Evolutionary conservation across 2,329 filamentous ascomycete species (phyloP), one percentile per base, ranked within the genome.

Genomic region (Fusarium sp.): DNA sequence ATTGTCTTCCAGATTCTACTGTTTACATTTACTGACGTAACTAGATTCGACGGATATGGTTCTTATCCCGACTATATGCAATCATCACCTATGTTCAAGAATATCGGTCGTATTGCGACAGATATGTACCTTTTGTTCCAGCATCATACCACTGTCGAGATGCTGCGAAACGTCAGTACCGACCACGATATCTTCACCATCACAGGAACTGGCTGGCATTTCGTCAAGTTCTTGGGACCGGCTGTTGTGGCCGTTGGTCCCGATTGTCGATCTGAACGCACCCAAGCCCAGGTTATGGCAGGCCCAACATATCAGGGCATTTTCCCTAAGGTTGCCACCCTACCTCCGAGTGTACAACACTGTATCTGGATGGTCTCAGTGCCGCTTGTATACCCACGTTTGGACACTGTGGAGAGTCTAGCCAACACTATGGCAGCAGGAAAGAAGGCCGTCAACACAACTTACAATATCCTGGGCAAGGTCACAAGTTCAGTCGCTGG

Each of bases 51-150:
- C 75, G 96, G 96, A 24, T 99, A 96, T 72, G 96, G 96, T 28
- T 97, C 94, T 2, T 99, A 98, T 74, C 96, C 96, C 0, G 94
- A 97, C 65, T 96, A 98, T 77, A 98, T 99, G 95, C 96, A 99
- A 76, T 92, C 92, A 69, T 97, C 94, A 19, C 91, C 97, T 68
- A 94, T 98, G 81, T 98, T 99, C 84, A 97, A 97, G 81, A 98
- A 98, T 76, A 97, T 98, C 74, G 96, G 96, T 23, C 89, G 96
- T 36, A 90, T 99, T 64, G 96, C 94, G 21, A 94, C 96, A 55
- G 94, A 98, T 71, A 97, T 97, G 94, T 99, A 98, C 76, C 85
- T 99, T 34, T 86, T 99, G 9, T 99, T 99, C 84, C 96, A 99
- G 76, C 96, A 99, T 75, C 96, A 99, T 78, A 98, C 96, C 0